Evolutionary conservation across 2,329 filamentous ascomycete genomes (phyloP), one percentile per base, ranked within the genome.

Genomic region (Colletotrichum lini): DNA sequence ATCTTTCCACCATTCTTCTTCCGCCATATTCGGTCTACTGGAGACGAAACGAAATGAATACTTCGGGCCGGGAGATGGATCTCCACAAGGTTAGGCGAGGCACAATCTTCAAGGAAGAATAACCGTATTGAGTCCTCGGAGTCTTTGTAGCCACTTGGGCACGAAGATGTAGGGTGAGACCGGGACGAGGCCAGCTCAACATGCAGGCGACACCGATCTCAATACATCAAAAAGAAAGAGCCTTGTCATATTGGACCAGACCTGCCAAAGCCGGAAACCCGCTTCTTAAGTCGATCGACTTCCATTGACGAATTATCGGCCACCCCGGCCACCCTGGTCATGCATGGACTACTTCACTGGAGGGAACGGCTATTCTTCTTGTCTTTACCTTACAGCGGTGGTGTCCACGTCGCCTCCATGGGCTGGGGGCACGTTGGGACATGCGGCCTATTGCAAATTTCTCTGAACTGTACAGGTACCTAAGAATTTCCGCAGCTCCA

Each of bases 171-270:
- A 45, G 23, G 53, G 35, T 9, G 26, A 50, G 53, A 47, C 68
- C 56, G n/a, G 23, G 65, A 44, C 42, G 53, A 47, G 38, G 60
- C 50, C 56, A 60, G 50, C 73, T 71, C 62, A 73, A 74, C 74
- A 75, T 79, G 77, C 75, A 30, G 26, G 26, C 26, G 26, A 30
- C 26, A 76, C 57, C 70, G 67, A 73, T 74, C 73, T 77, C 73
- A 77, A 74, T 73, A 74, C 69, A 70, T 47, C 60, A 52, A 60
- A 38, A 60, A 40, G 42, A 13, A 60, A 61, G 40, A 16, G 44
- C 35, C 44, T 56, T 23, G 35, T 53, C 38, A 40, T 57, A n/a
- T 45, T 12, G 35, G 35, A 45, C 40, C 47, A 59, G 65, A 49
- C 58, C 59, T 72, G 21, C 47, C n/a, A 54, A 40, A 64, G 65